Conservation (phyloP, 257 asterid species). For the Gynochthodes officinalis region DNA sequence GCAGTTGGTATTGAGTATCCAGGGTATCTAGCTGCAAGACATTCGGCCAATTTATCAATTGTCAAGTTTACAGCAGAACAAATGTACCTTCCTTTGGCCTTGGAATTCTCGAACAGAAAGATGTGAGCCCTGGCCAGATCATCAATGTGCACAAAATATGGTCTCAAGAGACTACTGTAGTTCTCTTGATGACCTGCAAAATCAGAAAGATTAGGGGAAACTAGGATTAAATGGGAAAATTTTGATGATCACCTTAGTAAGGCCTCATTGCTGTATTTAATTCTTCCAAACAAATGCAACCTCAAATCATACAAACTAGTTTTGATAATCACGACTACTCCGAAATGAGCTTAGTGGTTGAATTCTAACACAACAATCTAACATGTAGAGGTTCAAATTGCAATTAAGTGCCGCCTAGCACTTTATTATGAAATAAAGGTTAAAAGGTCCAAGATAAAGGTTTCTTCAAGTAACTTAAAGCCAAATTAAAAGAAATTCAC, state of each 20-base stretch:
- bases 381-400: too few species aligned
- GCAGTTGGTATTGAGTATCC: slow-evolving; percentile 41
- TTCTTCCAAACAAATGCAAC: background rate
- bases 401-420: too few species aligned
- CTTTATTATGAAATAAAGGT: too few species aligned
- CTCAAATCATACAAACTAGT: too few species aligned
- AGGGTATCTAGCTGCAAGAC: slow-evolving; percentile 39
- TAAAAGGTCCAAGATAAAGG: too few species aligned
- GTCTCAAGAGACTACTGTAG: slow-evolving; percentile 8
- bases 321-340: too few species aligned
- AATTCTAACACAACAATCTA: too few species aligned
- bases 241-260: background rate
- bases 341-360: too few species aligned
- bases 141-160: slow-evolving; percentile 43
- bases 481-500: background rate
- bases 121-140: slow-evolving; percentile 63
- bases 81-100: slow-evolving; percentile 58
- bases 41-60: slow-evolving; percentile 26
- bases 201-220: slow-evolving; percentile 1
- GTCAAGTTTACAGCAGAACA: slow-evolving; percentile 34
- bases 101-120: slow-evolving; percentile 40
- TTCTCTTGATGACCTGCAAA: slow-evolving; percentile 29
- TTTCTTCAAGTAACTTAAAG: too few species aligned
- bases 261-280: too few species aligned
- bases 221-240: background rate